Conservation (phyloP, 768 basidiomycete genomes). For the Hebeloma cylindrosporum region DNA sequence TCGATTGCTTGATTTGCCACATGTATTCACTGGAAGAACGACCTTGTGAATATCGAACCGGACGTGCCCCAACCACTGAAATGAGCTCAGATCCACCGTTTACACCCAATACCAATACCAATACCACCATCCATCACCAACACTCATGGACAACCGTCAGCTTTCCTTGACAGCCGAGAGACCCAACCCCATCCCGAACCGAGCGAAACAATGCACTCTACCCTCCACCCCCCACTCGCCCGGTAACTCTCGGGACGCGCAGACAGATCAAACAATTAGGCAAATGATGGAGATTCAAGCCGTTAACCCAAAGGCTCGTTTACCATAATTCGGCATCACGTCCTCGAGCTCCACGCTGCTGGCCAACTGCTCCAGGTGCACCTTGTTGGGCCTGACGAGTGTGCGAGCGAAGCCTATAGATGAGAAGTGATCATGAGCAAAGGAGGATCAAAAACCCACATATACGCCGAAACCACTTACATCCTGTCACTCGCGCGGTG, state of each 20-base stretch:
- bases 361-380: conserved; percentile 48
- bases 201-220: conserved; percentile 40
- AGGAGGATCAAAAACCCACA: conserved; percentile 16
- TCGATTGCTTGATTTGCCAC: conserved; percentile 24
- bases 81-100: conserved; percentile 30
- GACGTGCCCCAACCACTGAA: conserved; percentile 42
- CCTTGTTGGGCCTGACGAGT: conserved; percentile 78
- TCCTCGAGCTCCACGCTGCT: conserved; percentile 44
- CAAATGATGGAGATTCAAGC: conserved; percentile 21
- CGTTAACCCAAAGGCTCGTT: conserved; percentile 28
- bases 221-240: conserved; percentile 50
- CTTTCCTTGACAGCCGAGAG: conserved; percentile 19
- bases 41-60: conserved; percentile 29
- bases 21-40: conserved; percentile 10
- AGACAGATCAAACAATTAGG: conserved; percentile 30
- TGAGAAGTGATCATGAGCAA: conserved; percentile 18
- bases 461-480: conserved; percentile 45
- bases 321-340: conserved; percentile 59
- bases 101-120: conserved; percentile 16
- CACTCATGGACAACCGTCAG: conserved; percentile 17
- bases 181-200: conserved; percentile 34
- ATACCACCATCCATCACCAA: conserved; percentile 15
- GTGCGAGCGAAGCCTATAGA: conserved; percentile 78
- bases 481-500: conserved; percentile 80
- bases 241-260: conserved; percentile 46